Base-by-base conservation (phyloP, 2,329 filamentous ascomycete genomes). In the Beauveria asiatica region DNA sequence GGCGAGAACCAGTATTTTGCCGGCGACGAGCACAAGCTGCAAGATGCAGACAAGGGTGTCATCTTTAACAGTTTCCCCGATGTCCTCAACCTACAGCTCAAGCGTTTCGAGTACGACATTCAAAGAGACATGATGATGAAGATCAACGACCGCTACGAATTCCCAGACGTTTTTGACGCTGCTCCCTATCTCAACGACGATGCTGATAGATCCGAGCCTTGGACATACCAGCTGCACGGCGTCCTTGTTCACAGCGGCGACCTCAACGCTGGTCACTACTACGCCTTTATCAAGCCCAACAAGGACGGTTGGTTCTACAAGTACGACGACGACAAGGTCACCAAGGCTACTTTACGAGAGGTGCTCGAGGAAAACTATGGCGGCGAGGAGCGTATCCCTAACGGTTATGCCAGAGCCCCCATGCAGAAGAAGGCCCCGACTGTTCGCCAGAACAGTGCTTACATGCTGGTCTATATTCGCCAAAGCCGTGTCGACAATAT, bases 1-100 rank as follows among this genome's bases (percentile, higher is more conserved):
- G 94, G 94, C 45, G 95, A 99, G 72, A 99, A 99, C 78, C 96
- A 97, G 73, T 99, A 99, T 71, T 94, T 91, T 72, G 94, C 94
- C 1, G 88, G 89, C 53, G 89, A 96, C 67, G 86, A 94, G 52
- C 88, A 90, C 76, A 94, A 94, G 67, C 81, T 97, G 45, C 94
- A 99, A 71, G 94, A 99, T 72, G 94, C 94, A 56, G 92, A 91
- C 78, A 99, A 99, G 74, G 94, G 94, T 57, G 94, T 97, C 65
- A 97, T 99, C 63, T 99, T 99, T 72, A 90, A 92, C 71, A 90
- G 87, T 68, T 97, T 97, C 70, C 94, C 94, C 0, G 90, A 95
- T 57, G 92, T 99, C 3, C 78, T 99, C 23, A 93, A 99, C 72
- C 79, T 99, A 46, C 94, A 99, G 72, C 82, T 99, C 62, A 97